Evolutionary conservation across 345 rosid species (phyloP), one percentile per base, ranked within the genome.

Genomic region (Isatis tinctoria): DNA sequence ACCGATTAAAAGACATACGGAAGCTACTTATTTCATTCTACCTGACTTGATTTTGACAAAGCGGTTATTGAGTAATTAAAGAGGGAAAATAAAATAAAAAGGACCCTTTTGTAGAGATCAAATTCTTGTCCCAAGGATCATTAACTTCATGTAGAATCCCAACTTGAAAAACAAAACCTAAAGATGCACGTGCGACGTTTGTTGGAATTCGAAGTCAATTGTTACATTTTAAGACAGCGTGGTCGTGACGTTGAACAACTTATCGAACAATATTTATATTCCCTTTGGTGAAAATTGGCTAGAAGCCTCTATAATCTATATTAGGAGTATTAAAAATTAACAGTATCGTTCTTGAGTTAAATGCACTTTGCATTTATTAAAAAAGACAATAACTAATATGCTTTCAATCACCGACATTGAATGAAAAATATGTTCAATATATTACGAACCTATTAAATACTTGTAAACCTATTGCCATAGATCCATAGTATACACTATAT

Each of bases 201-300:
- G n/a, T 28, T 30, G 17, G 58, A 73, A 49, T 64, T 22, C 58
- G 10, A 73, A 69, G 67, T 61, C 67, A 61, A 44, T 37, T 76
- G 79, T 67, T 84, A 68, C 82, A 81, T 79, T 37, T 58, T 70
- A 74, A 77, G 87, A 75, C 74, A 78, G 51, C 96, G 98, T 91
- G 91, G 96, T 93, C 92, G 86, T 83, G 45, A 87, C 97, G 97
- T 81, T 69, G 85, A 78, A 80, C 87, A 78, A 16, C 74, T 81
- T 86, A 49, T 84, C 44, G 81, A 85, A 74, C 79, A 79, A 72
- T 63, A 67, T 40, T 33, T 65, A 7, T 60, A 35, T 33, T 32
- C 27, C 37, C 2, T 27, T 22, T 33, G 36, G 36, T 65, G 37
- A 36, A 33, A 53, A 33, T 10, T 26, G 40, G 37, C 22, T 20